These are phyloP conservation scores for Tolypocladium nubicola DNA, from an alignment of 2,329 filamentous ascomycete species.

Conservation along the genomic window DNA sequence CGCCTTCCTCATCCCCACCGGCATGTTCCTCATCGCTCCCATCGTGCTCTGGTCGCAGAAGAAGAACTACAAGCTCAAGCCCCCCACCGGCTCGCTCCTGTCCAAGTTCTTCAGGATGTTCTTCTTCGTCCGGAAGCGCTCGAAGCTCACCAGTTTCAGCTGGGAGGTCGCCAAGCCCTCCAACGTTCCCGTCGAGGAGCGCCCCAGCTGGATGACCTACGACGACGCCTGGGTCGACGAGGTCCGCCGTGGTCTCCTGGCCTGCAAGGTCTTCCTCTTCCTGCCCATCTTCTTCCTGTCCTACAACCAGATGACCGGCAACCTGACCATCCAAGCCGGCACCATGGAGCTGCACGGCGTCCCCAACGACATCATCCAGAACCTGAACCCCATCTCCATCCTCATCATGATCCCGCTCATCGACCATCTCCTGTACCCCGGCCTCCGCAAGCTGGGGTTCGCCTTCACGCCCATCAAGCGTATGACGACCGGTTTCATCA, in stretches of 20 bases:
- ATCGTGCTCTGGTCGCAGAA: constrained; percentile 50
- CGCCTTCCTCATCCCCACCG: constrained; percentile 56
- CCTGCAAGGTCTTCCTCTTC: constrained; percentile 63
- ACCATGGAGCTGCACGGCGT: constrained; percentile 59
- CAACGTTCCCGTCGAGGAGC: constrained; percentile 39
- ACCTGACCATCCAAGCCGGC: constrained; percentile 52
- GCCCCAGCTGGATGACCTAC: constrained; percentile 68
- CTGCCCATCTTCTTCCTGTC: constrained; percentile 52
- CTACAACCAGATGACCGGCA: constrained; percentile 51
- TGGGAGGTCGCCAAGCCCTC: constrained; percentile 64
- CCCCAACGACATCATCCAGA: constrained; percentile 69
- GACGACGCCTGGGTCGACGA: constrained; percentile 79
- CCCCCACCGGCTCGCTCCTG: constrained; percentile 63
- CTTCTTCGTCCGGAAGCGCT: constrained; percentile 49
- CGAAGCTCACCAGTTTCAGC: constrained; percentile 53
- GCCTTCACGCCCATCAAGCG: constrained; percentile 67
- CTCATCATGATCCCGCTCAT: constrained; percentile 66
- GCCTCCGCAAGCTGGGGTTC: constrained; percentile 51
- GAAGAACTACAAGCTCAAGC: constrained; percentile 47
- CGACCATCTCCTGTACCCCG: constrained; percentile 59
- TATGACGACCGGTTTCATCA: constrained; percentile 59
- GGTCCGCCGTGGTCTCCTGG: constrained; percentile 57
- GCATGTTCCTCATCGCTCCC: constrained; percentile 52
- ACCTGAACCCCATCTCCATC: constrained; percentile 65
- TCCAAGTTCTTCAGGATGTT: constrained; percentile 56